These are phyloP conservation scores for Antitrichia curtipendula DNA, from an alignment of 225 moss, liverwort and hornwort species.

Conservation along the genomic window DNA sequence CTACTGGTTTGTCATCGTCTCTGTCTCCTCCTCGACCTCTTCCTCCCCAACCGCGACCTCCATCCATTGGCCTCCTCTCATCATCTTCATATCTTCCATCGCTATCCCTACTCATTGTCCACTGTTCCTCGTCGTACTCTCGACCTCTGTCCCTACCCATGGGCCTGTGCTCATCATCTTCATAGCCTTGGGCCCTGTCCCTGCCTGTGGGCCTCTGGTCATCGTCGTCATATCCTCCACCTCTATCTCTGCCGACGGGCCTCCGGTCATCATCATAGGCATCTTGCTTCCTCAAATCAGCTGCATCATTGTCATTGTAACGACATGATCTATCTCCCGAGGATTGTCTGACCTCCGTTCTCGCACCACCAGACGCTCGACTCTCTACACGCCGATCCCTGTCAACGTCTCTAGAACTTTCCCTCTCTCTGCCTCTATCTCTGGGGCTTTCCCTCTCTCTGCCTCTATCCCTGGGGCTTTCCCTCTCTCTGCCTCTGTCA, in stretches of 20 bases:
- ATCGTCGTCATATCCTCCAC: not conserved
- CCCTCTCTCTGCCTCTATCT: not conserved
- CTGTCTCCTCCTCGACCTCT: constrained; percentile 24
- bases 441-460: not conserved
- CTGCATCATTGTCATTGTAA: not conserved
- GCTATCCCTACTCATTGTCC: not conserved
- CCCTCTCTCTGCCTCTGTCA: not conserved
- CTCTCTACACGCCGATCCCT: constrained; percentile 1
- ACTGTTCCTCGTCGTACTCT: not conserved
- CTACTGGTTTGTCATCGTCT: constrained; percentile 12
- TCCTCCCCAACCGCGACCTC: constrained; percentile 12
- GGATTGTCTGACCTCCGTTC: not conserved
- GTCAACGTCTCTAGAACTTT: constrained; percentile 1
- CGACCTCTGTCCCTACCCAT: not conserved
- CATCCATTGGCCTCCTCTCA: constrained; percentile 13
- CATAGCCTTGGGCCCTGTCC: not conserved
- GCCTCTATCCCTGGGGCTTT: not conserved
- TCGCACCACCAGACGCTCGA: not conserved
- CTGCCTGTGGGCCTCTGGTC: not conserved
- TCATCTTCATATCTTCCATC: constrained; percentile 4
- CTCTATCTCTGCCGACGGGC: not conserved
- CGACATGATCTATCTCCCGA: constrained; percentile 5
- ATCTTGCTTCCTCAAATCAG: constrained; percentile 10
- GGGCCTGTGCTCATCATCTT: not conserved
- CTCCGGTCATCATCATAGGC: not conserved